Base-by-base conservation (phyloP, 2,329 filamentous ascomycete species). In the Trichophyton benhamiae region DNA sequence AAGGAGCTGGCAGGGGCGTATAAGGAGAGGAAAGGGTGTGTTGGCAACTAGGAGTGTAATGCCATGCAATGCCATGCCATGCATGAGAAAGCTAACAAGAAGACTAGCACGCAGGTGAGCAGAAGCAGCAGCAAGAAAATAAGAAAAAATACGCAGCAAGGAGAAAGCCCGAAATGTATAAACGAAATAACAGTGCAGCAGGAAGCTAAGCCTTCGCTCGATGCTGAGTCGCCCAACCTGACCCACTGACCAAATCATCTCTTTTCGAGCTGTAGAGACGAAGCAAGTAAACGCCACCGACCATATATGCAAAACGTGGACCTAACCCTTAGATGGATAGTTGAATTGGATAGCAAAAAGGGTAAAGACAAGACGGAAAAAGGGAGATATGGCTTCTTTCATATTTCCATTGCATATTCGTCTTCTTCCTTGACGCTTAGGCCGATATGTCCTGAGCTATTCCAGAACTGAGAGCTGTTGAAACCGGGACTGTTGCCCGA, bases 381-480 rank as follows among this genome's bases (percentile, higher is more conserved):
- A 48, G 48, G 3, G 11, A 62, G 36, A 58, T 20, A 17, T 57
- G 38, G 22, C 53, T 49, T 59, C 71, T 57, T 49, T 59, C 71
- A 75, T 72, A 79, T 75, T 64, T 94, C 89, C 88, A 95, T 95
- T 70, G 84, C 85, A 70, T 88, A 95, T 76, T 96, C 91, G 68
- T 96, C 91, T 75, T 96, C 91, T 73, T 96, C 91, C 75, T 96
- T 96, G 77, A 96, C 89, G 72, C 87, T 86, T 70, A 89, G 79
- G 25, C 79, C 80, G 52, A 85, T 82, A 62, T 78, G 76, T 17
- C 76, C 76, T 25, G 74, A 75, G 63, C 69, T 76, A 69, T 72
- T 77, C 80, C 79, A 83, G 71, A 78, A 82, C 64, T 82, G 79
- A 57, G 79, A 75, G 61, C 76, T 78, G 67, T 77, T 78, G 65